These are phyloP conservation scores for Cunninghamia lanceolata DNA, from an alignment of 75 land plant genomes.

Conservation along the genomic window DNA sequence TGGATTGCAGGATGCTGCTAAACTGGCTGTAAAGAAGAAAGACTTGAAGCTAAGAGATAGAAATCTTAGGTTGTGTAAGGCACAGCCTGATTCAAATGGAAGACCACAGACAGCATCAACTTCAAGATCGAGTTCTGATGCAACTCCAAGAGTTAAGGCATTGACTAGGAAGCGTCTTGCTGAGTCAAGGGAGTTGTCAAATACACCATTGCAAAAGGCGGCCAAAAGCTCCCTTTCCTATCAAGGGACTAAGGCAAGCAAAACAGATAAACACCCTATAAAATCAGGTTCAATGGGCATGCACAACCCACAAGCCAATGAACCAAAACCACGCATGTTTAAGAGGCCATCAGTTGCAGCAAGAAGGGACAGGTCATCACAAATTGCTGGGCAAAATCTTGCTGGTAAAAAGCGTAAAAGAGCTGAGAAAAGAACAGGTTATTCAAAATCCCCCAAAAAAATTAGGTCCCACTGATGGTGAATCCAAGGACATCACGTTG, in stretches of 20 bases:
- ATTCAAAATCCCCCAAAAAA: constrained; percentile 3
- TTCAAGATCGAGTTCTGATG: constrained; percentile 17
- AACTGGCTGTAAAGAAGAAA: constrained; percentile 34
- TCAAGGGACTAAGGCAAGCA: constrained; percentile 73
- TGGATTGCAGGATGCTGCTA: constrained; percentile 71
- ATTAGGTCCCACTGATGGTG: not conserved
- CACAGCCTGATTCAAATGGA: constrained; percentile 39
- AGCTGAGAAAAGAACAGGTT: constrained; percentile 5
- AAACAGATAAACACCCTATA: constrained; percentile 28
- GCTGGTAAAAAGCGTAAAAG: constrained; percentile 44
- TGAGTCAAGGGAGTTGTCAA: not conserved
- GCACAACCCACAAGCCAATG: constrained; percentile 7
- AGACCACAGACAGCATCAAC: not conserved
- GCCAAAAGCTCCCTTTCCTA: constrained; percentile 39
- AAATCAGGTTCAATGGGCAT: not conserved
- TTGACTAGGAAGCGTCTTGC: not conserved
- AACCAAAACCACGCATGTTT: constrained; percentile 15
- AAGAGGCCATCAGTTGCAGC: constrained; percentile 82
- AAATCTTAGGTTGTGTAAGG: constrained; percentile 57
- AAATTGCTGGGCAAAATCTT: constrained; percentile 14
- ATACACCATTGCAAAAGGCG: constrained; percentile 14
- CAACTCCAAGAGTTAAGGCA: constrained; percentile 2
- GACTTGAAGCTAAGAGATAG: constrained; percentile 67
- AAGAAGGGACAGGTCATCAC: constrained; percentile 47
- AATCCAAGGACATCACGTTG: not conserved